Conservation (phyloP, 2,329 filamentous ascomycete species). For the Aspergillus sp. region DNA sequence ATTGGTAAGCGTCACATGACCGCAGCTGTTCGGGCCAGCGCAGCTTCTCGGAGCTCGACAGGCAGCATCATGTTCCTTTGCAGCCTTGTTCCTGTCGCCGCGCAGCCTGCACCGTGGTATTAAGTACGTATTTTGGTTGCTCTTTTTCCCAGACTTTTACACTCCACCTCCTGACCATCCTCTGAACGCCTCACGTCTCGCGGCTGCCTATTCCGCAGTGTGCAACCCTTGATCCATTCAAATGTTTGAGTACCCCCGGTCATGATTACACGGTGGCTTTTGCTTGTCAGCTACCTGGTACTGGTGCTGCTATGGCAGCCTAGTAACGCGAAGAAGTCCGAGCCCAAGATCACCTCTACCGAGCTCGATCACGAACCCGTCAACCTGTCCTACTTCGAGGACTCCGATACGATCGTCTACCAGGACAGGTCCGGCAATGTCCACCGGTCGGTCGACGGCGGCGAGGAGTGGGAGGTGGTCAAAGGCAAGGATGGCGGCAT, state of each 20-base stretch:
- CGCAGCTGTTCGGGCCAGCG: no score
- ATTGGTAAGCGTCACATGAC: no score
- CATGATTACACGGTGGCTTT: conserved; percentile 37
- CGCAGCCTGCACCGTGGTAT: no score
- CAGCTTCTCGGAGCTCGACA: no score
- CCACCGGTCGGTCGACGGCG: conserved; percentile 72
- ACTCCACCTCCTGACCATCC: no score
- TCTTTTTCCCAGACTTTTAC: no score
- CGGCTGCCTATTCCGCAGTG: no score
- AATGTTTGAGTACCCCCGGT: conserved; percentile 20
- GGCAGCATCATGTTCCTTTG: no score
- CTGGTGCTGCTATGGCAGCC: conserved; percentile 38
- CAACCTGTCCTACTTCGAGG: conserved; percentile 81
- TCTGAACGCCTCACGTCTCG: no score
- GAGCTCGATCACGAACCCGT: conserved; percentile 57
- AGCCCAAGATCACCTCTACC: conserved; percentile 57
- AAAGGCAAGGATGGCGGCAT: conserved; percentile 51
- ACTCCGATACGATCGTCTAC: conserved; percentile 71
- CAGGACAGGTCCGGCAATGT: conserved; percentile 60
- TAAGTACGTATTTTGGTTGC: no score
- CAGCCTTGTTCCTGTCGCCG: no score
- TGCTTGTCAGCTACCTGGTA: conserved; percentile 43
- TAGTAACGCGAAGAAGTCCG: conserved; percentile 43
- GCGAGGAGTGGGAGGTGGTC: conserved; percentile 62
- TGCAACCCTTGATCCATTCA: no score